Percentiles rank a stretch among this genome's conserved stretches.
phyloP scores from a whole-genome alignment of 345 rosid species.

The Anacardium occidentale region DNA sequence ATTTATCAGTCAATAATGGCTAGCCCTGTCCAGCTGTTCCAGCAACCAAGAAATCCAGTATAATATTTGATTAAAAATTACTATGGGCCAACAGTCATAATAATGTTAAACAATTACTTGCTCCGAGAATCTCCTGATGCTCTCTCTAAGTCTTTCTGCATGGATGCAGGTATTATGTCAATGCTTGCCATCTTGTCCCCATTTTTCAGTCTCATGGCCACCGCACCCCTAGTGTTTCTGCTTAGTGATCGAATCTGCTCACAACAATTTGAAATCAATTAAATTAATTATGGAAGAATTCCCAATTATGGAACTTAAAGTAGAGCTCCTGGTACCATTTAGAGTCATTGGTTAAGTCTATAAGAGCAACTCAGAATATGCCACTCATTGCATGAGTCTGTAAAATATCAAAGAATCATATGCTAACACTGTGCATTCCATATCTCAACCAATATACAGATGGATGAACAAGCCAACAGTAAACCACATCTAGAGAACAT shows the following conservation, averaged over 20 bases:
- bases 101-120: no score
- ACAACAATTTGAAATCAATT: slow-evolving; percentile 7
- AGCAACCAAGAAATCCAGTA: neutral
- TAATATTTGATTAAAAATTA: neutral
- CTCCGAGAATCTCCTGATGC: slow-evolving; percentile 34
- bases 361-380: neutral
- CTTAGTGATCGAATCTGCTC: slow-evolving; percentile 76
- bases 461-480: no score
- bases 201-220: slow-evolving; percentile 20
- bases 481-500: no score
- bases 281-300: no score
- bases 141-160: slow-evolving; percentile 50
- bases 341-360: neutral
- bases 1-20: neutral
- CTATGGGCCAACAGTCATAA: neutral
- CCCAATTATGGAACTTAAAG: neutral
- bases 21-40: neutral
- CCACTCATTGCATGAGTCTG: neutral
- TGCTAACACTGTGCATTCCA: no score
- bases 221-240: slow-evolving; percentile 72
- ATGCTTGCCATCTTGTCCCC: no score
- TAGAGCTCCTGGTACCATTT: neutral
- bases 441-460: no score
- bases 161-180: slow-evolving; percentile 37
- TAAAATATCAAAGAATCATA: no score